Evolutionary conservation across 331 rosid genomes (phyloP).

Genomic region (Acacia pycnantha): DNA sequence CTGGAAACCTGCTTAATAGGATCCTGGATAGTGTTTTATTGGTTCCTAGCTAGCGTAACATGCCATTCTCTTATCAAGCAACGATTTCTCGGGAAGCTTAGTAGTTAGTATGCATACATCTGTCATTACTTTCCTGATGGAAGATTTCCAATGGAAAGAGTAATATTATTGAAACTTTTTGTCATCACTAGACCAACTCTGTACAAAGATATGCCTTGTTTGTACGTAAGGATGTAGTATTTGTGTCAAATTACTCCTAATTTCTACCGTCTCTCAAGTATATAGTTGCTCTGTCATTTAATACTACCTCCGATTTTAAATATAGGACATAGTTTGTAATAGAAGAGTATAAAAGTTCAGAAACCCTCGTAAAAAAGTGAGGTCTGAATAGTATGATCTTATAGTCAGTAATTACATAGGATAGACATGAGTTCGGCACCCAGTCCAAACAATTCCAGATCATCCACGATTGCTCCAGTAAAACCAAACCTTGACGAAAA

Average conservation of each 20-base stretch:
- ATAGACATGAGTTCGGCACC: no score
- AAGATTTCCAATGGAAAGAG: neutral
- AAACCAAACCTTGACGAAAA: no score
- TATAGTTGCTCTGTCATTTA: neutral
- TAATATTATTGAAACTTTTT: neutral
- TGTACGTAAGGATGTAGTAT: neutral
- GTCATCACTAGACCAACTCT: neutral
- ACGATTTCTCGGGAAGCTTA: neutral
- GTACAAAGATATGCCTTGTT: neutral
- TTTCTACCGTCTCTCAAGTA: neutral
- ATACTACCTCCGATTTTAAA: neutral
- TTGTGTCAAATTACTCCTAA: neutral
- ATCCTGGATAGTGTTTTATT: neutral
- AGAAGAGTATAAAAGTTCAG: no score
- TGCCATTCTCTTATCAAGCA: neutral
- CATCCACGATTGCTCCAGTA: no score
- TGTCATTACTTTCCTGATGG: neutral
- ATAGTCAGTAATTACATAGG: no score
- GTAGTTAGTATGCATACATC: neutral
- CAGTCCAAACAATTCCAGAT: no score
- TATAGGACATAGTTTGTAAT: no score
- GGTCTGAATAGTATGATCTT: no score
- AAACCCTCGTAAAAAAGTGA: no score
- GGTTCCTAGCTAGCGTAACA: neutral
- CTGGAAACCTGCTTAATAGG: slow-evolving; percentile 58